Evolutionary conservation across 345 rosid species (phyloP), one percentile per base, ranked within the genome.

Genomic region (Mangifera indica): DNA sequence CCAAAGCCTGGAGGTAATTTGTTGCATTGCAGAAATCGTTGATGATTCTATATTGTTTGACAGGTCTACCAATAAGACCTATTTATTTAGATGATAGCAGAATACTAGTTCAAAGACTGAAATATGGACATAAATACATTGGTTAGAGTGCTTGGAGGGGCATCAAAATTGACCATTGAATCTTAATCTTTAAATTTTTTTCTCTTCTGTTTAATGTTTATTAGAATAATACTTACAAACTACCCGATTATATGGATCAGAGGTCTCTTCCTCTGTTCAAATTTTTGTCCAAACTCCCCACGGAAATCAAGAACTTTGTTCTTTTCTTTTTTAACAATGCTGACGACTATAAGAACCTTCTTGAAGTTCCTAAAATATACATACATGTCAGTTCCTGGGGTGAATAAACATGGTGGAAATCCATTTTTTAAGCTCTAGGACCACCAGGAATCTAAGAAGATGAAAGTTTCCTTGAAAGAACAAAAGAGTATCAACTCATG

Each of bases 291-390:
- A 20, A 21, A 21, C 46, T 29, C 18, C 2, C n/a, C 1, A 59
- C 2, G 22, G 15, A 17, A 26, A 15, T 21, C 15, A 68, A 42
- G 20, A 2, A 9, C n/a, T 55, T 56, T n/a, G 18, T 12, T 53
- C 15, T 24, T 42, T 5, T 37, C 5, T 60, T 46, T 32, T 26
- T 45, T 18, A 24, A 58, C 53, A 10, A 56, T 58, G 48, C 34
- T 67, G 42, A 55, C 5, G 52, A 66, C 45, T 32, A 26, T 54
- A 13, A 53, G 60, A 77, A 56, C 66, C 77, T 57, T 53, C 44
- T 78, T 64, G 78, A 78, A 65, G n/a, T 78, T 58, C 71, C 34
- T 42, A 51, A 64, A 25, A 18, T 10, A 56, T 20, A 63, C 4
- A 8, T 51, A 58, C 24, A 70, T 24, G 52, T 63, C 60, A 58